Evolutionary conservation across 495 filamentous ascomycete genomes (phyloP), one percentile per base, ranked within the genome.

Genomic region (Penicillium cinerascens): DNA sequence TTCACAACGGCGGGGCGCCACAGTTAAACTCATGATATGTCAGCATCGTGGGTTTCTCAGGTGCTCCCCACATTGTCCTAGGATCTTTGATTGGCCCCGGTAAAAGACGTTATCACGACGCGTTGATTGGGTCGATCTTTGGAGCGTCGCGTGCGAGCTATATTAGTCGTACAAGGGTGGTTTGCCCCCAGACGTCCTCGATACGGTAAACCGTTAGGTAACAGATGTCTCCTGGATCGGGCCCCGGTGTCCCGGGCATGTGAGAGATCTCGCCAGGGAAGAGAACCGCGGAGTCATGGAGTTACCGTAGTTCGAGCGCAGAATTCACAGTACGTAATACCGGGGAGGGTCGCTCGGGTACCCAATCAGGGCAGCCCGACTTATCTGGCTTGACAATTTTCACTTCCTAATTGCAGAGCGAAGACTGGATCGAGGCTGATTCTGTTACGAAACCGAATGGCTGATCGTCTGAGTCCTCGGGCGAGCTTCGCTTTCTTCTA

Each of bases 301-400:
- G 37, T 22, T 18, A 37, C 25, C 13, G 36, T 6, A 39, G 37
- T 21, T 26, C 38, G 10, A 23, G 6, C 29, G 10, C 18, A 11
- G 8, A 38, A 47, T 56, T 51, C 35, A 17, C 49, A 42, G 55
- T 66, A 66, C 63, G 63, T 66, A 66, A 66, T 64, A 46, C 29
- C 18, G 52, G 42, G 52, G 50, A 45, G 50, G 53, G 33, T 50
- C 41, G 38, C 6, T n/a, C 21, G 8, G 36, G n/a, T 3, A 9
- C 21, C 63, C 60, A 66, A 64, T 64, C 58, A 64, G 38, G 1
- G n/a, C 0, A 1, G 3, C 1, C 5, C n/a, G 1, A 16, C 57
- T 66, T 66, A 66, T 66, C 63, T 41, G 44, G 36, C 16, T 38
- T 66, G 63, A 66, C 63, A 66, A 66, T 64, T 64, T 39, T 35